Conservation (phyloP, 2,329 filamentous ascomycete genomes). For the Xylariaceae sp. region DNA sequence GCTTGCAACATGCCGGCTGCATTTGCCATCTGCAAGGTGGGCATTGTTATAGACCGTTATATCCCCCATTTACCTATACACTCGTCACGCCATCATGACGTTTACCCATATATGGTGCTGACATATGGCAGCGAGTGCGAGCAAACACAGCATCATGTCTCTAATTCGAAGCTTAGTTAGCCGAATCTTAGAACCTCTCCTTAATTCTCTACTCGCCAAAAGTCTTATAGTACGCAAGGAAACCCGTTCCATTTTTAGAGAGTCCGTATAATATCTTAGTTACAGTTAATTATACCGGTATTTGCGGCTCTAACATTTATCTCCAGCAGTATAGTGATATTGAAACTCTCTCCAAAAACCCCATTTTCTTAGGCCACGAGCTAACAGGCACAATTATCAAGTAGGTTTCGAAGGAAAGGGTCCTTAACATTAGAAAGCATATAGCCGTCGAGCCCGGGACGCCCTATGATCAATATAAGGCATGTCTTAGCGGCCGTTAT, state of each 20-base stretch:
- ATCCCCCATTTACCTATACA: no score
- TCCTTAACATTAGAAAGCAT: conserved; percentile 46
- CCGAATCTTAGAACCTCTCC: conserved; percentile 66
- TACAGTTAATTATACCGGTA: conserved; percentile 79
- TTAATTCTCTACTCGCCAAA: conserved; percentile 76
- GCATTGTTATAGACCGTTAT: no score
- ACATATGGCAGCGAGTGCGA: no score
- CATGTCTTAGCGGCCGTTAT: conserved; percentile 45
- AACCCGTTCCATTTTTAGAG: conserved; percentile 68
- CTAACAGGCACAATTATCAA: conserved; percentile 46
- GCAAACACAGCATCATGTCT: no score
- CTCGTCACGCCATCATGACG: no score
- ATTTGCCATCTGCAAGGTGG: no score
- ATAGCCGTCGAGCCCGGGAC: conserved; percentile 54
- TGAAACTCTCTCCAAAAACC: conserved; percentile 55
- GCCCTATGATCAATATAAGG: conserved; percentile 40
- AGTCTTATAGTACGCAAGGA: conserved; percentile 73
- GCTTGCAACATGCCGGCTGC: no score
- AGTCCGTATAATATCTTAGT: conserved; percentile 74
- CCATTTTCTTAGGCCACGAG: conserved; percentile 53
- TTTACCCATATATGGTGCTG: no score
- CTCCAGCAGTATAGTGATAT: conserved; percentile 86
- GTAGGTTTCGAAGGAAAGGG: conserved; percentile 44
- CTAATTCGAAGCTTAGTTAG: no score
- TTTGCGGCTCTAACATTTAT: conserved; percentile 83